Evolutionary conservation across 2,329 filamentous ascomycete species (phyloP), one percentile per base, ranked within the genome.

Genomic region (Exophiala bonariae): DNA sequence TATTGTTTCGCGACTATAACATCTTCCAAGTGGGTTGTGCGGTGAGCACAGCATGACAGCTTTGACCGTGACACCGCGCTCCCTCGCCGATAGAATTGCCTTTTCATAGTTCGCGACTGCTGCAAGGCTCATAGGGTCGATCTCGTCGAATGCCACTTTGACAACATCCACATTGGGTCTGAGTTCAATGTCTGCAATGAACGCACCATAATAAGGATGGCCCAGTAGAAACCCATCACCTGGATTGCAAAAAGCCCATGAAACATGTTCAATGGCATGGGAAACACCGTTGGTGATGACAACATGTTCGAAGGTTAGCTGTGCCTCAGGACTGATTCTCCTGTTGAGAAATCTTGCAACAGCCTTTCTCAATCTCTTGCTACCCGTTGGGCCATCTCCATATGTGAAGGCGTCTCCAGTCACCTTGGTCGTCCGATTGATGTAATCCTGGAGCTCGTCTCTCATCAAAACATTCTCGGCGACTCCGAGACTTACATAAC

Each of bases 391-490:
- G 3, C 66, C 66, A 11, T 69, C 64, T n/a, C 68, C 66, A 49
- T 70, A 71, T 10, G 66, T 69, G 34, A 70, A 61, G 33, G 50
- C 52, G 38, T 52, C 47, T 9, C 17, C 17, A 8, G 16, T 59
- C 1, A 68, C 40, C 2, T 67, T 57, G 5, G 72, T 54, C 35
- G 70, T 68, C 2, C 56, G 54, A 54, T 74, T 70, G 22, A 72
- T 63, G 47, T 72, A 73, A 16, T 69, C 56, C 2, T 67, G 59
- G 3, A 79, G 65, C 3, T 65, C 57, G 14, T 68, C 56, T 45
- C 79, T 76, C 75, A 79, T 77, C 33, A 80, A 67, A 1, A 63
- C 60, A 56, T 80, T 79, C 58, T 80, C 77, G 4, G 77, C 77
- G 1, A 79, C 65, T 1, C 76, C 76, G 0, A 80, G 66, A 47